A percentile compares a stretch with the other conserved stretches of the same genome.
phyloP scores from a whole-genome alignment of 2,329 filamentous ascomycete genomes.

The Lecanicillium sp. region DNA sequence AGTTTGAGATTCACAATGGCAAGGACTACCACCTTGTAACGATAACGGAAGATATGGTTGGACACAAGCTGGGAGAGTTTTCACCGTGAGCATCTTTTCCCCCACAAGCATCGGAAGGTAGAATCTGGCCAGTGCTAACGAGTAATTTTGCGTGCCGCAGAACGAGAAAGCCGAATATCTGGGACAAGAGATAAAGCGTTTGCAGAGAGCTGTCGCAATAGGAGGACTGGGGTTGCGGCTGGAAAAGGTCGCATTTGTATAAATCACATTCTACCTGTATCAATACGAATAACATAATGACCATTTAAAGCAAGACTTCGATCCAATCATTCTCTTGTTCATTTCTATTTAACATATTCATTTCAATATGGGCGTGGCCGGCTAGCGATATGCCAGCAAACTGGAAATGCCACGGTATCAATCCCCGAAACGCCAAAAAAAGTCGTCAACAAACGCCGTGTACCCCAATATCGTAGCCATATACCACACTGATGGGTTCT shows the following conservation, averaged over 20 bases:
- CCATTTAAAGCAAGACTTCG: conserved; percentile 9
- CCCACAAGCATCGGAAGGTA: too few relatives aligned
- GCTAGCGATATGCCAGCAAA: too few relatives aligned
- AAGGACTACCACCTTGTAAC: conserved; percentile 75
- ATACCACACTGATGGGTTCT: not conserved
- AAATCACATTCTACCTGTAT: conserved; percentile 20
- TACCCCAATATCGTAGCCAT: too few relatives aligned
- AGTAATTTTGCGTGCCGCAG: conserved; percentile 21
- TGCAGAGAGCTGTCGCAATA: not conserved
- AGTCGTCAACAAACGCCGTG: not conserved
- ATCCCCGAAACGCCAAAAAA: not conserved
- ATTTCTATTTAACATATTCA: conserved; percentile 1
- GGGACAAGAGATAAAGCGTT: conserved; percentile 20
- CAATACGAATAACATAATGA: conserved; percentile 14
- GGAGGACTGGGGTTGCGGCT: not conserved
- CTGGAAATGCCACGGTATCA: not conserved
- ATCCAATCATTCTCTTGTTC: not conserved
- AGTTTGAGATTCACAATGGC: conserved; percentile 87
- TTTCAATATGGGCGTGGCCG: too few relatives aligned
- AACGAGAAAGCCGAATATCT: conserved; percentile 51
- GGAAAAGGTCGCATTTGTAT: conserved; percentile 15
- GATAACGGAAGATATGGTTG: conserved; percentile 94
- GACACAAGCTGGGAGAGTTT: conserved; percentile 90
- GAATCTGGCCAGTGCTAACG: too few relatives aligned
- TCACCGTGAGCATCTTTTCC: conserved; percentile 62